Evolutionary conservation across 192 early-diverging fungal genomes (phyloP).

Genomic region (Coemansia sp.): DNA sequence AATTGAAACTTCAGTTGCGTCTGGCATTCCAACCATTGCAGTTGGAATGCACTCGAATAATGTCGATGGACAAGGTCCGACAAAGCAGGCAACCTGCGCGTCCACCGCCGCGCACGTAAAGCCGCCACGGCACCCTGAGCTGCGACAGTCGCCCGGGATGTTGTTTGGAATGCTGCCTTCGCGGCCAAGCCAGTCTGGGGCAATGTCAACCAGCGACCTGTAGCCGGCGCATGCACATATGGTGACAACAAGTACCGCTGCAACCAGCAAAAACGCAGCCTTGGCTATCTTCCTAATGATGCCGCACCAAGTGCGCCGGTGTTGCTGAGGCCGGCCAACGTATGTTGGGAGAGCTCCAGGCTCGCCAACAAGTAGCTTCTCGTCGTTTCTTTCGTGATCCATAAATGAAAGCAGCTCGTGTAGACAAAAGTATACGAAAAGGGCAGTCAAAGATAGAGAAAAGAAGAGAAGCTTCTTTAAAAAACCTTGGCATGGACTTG

Average conservation of each 20-base stretch:
- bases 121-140: slow-evolving; percentile 20
- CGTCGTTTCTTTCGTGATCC: slow-evolving; percentile 1
- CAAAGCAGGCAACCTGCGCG: slow-evolving; percentile 26
- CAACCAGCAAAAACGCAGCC: not conserved
- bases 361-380: not conserved
- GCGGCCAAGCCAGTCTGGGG: not conserved
- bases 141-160: slow-evolving; percentile 27
- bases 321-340: not conserved
- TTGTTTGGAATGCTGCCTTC: not conserved
- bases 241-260: not conserved
- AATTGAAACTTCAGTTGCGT: slow-evolving; percentile 12
- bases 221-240: not conserved
- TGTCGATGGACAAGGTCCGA: slow-evolving; percentile 26
- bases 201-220: not conserved
- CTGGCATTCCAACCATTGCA: slow-evolving; percentile 19
- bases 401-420: not conserved
- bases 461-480: not conserved
- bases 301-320: not conserved
- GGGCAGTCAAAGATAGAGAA: not conserved
- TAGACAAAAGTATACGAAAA: not conserved
- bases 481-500: not conserved
- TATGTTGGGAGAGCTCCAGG: not conserved
- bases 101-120: slow-evolving; percentile 27
- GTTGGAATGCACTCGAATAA: slow-evolving; percentile 36
- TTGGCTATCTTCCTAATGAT: not conserved